Conservation (phyloP, 352 stramenopile genomes). For the Pythium rhizo-oryzae region DNA sequence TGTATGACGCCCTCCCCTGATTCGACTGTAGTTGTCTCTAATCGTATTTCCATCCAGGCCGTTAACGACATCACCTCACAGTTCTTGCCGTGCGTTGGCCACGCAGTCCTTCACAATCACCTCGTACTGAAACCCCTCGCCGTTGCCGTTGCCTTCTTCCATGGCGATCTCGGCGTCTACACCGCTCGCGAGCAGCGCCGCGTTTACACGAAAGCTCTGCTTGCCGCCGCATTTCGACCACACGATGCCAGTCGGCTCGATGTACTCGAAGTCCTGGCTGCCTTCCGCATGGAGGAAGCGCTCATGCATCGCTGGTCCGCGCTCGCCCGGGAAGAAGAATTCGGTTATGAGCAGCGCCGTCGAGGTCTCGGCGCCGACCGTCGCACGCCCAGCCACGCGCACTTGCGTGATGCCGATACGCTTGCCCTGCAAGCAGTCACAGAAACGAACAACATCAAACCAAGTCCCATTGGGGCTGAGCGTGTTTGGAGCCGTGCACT, state of each 20-base stretch:
- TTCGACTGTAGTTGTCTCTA: background rate
- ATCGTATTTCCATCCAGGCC: background rate
- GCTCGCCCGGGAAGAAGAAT: conserved; percentile 30
- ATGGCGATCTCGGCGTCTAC: conserved; percentile 18
- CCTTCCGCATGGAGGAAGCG: conserved; percentile 18
- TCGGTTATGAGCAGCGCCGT: conserved; percentile 23
- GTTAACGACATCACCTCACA: conserved; percentile 5
- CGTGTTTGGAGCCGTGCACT: background rate
- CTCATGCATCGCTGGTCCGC: conserved; percentile 19
- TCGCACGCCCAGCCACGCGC: conserved; percentile 25
- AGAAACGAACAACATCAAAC: background rate
- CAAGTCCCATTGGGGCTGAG: background rate
- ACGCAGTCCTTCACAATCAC: conserved; percentile 25
- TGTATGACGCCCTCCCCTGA: background rate
- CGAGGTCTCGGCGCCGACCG: conserved; percentile 5
- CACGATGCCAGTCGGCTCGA: conserved; percentile 13
- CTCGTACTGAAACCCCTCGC: conserved; percentile 23
- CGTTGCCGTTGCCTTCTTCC: conserved; percentile 8
- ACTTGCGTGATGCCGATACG: conserved; percentile 33
- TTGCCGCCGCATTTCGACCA: conserved; percentile 32
- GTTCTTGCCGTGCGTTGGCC: conserved; percentile 17
- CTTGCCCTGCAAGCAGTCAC: conserved; percentile 16
- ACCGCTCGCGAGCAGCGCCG: conserved; percentile 32
- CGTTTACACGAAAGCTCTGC: conserved; percentile 34
- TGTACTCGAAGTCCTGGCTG: conserved; percentile 23